Conservation (phyloP, 306 rosid species). For the Cicer judaicum region DNA sequence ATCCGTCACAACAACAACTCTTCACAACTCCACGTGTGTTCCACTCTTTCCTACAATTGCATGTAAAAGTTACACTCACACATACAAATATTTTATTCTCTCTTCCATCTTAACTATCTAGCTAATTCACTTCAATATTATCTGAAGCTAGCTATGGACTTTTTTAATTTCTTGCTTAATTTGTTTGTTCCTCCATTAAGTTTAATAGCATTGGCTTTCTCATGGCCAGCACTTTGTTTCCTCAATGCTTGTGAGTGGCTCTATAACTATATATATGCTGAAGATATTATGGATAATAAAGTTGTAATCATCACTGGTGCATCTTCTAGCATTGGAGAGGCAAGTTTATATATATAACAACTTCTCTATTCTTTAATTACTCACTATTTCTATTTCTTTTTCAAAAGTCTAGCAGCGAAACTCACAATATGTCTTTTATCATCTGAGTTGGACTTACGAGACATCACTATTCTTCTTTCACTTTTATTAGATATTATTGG, state of each 20-base stretch:
- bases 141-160: conserved; percentile 51
- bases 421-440: no score
- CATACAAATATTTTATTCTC: neutral
- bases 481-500: no score
- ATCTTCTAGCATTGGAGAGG: conserved; percentile 96
- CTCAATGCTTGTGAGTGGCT: conserved; percentile 75
- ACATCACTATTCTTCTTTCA: no score
- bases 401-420: no score
- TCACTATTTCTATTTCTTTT: no score
- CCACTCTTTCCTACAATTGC: conserved; percentile 14
- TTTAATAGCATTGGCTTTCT: conserved; percentile 66
- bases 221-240: conserved; percentile 88
- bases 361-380: no score
- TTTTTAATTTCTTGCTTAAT: conserved; percentile 62
- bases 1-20: conserved; percentile 53
- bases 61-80: conserved; percentile 19
- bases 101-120: neutral
- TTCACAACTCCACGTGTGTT: conserved; percentile 57
- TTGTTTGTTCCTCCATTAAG: conserved; percentile 78
- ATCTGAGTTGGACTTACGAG: no score
- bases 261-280: conserved; percentile 48
- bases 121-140: neutral
- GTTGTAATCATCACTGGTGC: conserved; percentile 93
- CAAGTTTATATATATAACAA: conserved; percentile 19
- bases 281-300: conserved; percentile 67